A percentile compares a stretch with the other conserved stretches of the same genome.
Conservation (phyloP, 805 yeast genomes). For the Spencermartinsiella europaea region DNA sequence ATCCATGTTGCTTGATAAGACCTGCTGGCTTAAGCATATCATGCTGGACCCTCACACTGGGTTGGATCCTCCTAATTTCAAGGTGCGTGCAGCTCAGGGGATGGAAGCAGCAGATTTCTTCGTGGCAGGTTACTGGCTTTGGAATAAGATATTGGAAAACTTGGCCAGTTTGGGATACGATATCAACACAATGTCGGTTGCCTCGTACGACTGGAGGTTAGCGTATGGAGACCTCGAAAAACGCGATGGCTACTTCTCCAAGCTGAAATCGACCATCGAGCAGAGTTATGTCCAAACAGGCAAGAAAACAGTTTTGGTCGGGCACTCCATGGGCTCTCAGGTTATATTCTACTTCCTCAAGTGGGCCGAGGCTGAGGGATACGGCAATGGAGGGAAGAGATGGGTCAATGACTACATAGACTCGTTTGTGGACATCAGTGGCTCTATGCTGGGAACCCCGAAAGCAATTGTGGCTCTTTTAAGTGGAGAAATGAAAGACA, state of each 20-base stretch:
- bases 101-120: slow-evolving; percentile 96
- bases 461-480: slow-evolving; percentile 85
- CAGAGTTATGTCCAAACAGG: slow-evolving; percentile 46
- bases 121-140: slow-evolving; percentile 97
- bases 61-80: slow-evolving; percentile 79
- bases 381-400: slow-evolving; percentile 81
- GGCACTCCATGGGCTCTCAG: slow-evolving; percentile 98
- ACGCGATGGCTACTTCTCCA: slow-evolving; percentile 80
- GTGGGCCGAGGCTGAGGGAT: slow-evolving; percentile 93
- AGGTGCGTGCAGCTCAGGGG: slow-evolving; percentile 87
- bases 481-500: slow-evolving; percentile 98
- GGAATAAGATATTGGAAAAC: slow-evolving; percentile 95
- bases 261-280: slow-evolving; percentile 71
- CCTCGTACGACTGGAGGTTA: slow-evolving; percentile 95
- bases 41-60: slow-evolving; percentile 90
- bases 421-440: slow-evolving; percentile 81
- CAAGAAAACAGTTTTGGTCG: slow-evolving; percentile 66
- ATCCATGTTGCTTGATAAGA: slow-evolving; percentile 85
- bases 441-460: slow-evolving; percentile 90
- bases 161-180: slow-evolving; percentile 92
- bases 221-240: slow-evolving; percentile 82
- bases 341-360: slow-evolving; percentile 81
- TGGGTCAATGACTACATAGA: slow-evolving; percentile 89
- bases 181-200: slow-evolving; percentile 83
- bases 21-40: slow-evolving; percentile 90